phyloP scores from a whole-genome alignment of 495 filamentous ascomycete species.

The Podospora anserina region DNA sequence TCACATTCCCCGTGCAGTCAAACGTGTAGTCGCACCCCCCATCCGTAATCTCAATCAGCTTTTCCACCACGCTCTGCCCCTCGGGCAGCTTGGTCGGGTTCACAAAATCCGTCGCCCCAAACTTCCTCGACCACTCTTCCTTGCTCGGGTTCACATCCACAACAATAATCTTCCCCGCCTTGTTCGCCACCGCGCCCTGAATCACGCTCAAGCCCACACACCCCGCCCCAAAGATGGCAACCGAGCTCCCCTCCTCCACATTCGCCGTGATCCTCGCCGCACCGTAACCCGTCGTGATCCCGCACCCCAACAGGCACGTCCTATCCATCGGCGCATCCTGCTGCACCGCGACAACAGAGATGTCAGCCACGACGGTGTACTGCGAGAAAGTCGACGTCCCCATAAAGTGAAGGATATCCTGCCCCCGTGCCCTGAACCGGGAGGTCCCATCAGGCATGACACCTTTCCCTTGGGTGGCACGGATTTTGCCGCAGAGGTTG shows the following conservation, averaged over 20 bases:
- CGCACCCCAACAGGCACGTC: slow-evolving; percentile 92
- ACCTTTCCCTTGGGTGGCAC: slow-evolving; percentile 90
- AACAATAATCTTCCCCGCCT: slow-evolving; percentile 86
- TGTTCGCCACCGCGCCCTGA: slow-evolving; percentile 88
- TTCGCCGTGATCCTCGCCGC: slow-evolving; percentile 89
- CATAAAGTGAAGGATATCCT: slow-evolving; percentile 98
- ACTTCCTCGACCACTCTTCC: slow-evolving; percentile 88
- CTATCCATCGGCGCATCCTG: slow-evolving; percentile 91
- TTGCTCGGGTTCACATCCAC: slow-evolving; percentile 93
- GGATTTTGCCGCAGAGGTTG: slow-evolving; percentile 98
- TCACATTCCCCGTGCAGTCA: slow-evolving; percentile 96
- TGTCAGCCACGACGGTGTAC: slow-evolving; percentile 98
- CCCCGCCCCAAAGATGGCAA: slow-evolving; percentile 94
- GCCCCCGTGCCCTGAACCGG: slow-evolving; percentile 89
- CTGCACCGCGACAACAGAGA: slow-evolving; percentile 93
- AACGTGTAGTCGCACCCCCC: slow-evolving; percentile 99
- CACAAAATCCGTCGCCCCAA: slow-evolving; percentile 94
- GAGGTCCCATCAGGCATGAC: slow-evolving; percentile 98
- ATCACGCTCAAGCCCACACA: slow-evolving; percentile 94
- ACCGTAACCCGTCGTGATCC: slow-evolving; percentile 98
- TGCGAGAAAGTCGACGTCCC: slow-evolving; percentile 97
- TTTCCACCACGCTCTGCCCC: slow-evolving; percentile 77
- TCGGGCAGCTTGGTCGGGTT: slow-evolving; percentile 77
- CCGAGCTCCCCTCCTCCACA: slow-evolving; percentile 80
- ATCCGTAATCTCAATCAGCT: slow-evolving; percentile 97